These are phyloP conservation scores for Naganishia kalamii DNA, from an alignment of 768 basidiomycete genomes.

Conservation along the genomic window DNA sequence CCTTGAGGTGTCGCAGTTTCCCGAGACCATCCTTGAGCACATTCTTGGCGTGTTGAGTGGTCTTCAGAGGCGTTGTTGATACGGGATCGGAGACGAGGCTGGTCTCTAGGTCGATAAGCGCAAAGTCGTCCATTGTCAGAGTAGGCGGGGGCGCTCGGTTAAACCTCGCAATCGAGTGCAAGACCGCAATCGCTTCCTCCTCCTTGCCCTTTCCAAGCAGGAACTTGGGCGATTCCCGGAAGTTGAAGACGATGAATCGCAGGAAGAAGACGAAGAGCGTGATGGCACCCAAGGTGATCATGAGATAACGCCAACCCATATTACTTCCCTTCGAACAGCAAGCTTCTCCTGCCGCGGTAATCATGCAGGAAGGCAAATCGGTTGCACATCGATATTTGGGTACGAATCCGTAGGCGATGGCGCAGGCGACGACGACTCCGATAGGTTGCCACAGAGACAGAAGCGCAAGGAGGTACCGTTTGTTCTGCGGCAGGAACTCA, in stretches of 20 bases:
- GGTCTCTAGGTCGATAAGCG: conserved; percentile 37
- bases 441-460: conserved; percentile 51
- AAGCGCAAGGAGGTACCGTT: conserved; percentile 52
- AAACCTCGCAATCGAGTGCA: conserved; percentile 48
- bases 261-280: conserved; percentile 56
- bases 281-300: conserved; percentile 49
- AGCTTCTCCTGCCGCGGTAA: conserved; percentile 37
- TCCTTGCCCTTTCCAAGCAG: conserved; percentile 57
- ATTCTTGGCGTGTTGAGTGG: conserved; percentile 16
- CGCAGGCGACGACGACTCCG: conserved; percentile 53
- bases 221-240: conserved; percentile 62
- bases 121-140: conserved; percentile 46
- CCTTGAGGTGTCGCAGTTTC: conserved; percentile 44
- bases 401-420: conserved; percentile 57
- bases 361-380: conserved; percentile 31
- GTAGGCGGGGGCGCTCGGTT: conserved; percentile 43
- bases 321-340: conserved; percentile 54
- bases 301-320: conserved; percentile 60
- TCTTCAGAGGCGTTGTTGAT: neutral
- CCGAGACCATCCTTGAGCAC: conserved; percentile 26
- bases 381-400: conserved; percentile 54
- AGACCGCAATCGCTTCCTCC: conserved; percentile 53
- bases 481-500: conserved; percentile 37
- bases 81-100: conserved; percentile 24
- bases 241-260: conserved; percentile 57